Evolutionary conservation across 2,329 filamentous ascomycete species (phyloP), one percentile per base, ranked within the genome.

Genomic region (Uncinocarpus reesii): DNA sequence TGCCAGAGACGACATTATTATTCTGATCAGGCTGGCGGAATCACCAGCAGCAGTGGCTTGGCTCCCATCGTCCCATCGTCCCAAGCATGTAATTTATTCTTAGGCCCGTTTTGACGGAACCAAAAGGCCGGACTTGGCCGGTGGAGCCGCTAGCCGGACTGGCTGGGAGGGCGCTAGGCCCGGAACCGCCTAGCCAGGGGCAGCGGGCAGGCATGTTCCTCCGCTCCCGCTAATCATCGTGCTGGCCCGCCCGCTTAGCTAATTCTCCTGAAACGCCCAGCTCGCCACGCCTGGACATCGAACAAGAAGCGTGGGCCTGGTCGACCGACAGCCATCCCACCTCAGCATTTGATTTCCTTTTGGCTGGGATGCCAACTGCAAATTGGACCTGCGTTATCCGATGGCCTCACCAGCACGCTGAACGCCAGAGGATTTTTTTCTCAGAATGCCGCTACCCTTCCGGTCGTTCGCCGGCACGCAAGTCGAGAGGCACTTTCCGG

Each of bases 201-300:
- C 32, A 31, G n/a, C 23, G 11, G 6, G n/a, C 41, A 21, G 24
- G 15, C 28, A 21, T 43, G 13, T 34, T 18, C 41, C 6, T 35
- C n/a, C 21, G 18, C 11, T 18, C 23, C 24, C 15, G 13, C 42
- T 11, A 38, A 46, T 28, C 15, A 38, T 15, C 15, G 1, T 4
- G 11, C 8, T 2, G 2, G 7, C 7, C n/a, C 10, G 15, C 23
- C 7, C 16, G 43, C 34, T 46, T 36, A 46, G 34, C 7, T 46
- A 46, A 46, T 28, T 29, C 23, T 4, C 15, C 32, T 46, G 43
- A 46, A 46, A 46, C 43, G 34, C 24, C 42, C 13, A 28, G 31
- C 42, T 7, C 37, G 32, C 13, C 20, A 16, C 13, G 26, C 13
- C 4, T 15, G 15, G 37, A 15, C 37, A 4, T 36, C n/a, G n/a